Evolutionary conservation across 2,329 filamentous ascomycete genomes (phyloP).

Genomic region (Dichotomopilus funicola): DNA sequence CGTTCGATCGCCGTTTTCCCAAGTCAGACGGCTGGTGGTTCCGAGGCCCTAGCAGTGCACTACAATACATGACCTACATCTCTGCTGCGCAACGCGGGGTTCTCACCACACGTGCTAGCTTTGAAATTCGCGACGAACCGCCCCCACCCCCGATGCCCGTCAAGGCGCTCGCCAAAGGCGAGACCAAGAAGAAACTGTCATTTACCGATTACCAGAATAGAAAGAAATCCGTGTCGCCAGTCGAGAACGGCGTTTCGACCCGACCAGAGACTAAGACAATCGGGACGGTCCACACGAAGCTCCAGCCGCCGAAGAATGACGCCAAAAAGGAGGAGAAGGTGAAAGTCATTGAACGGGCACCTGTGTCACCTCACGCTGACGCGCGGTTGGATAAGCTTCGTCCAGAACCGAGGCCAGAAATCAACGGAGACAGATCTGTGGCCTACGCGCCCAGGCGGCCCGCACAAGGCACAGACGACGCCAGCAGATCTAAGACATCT

Average conservation of each 20-base stretch:
- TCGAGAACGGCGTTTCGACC: conserved; percentile 23
- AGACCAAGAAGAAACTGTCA: conserved; percentile 49
- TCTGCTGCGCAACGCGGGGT: conserved; percentile 53
- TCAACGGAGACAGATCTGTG: conserved; percentile 29
- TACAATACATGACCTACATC: conserved; percentile 53
- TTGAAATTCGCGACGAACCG: conserved; percentile 50
- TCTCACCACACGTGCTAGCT: conserved; percentile 50
- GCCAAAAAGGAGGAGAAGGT: conserved; percentile 15
- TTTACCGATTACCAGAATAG: conserved; percentile 54
- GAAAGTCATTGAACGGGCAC: conserved; percentile 18
- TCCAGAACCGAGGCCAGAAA: conserved; percentile 26
- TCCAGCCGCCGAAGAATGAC: conserved; percentile 15
- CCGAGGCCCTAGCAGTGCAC: conserved; percentile 33
- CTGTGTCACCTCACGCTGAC: conserved; percentile 22
- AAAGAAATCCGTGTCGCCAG: conserved; percentile 34
- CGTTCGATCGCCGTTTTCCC: conserved; percentile 42
- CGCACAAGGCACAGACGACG: conserved; percentile 15
- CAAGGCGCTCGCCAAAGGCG: conserved; percentile 36
- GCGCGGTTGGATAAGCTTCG: conserved; percentile 28
- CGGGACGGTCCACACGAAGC: conserved; percentile 13
- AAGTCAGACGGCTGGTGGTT: conserved; percentile 38
- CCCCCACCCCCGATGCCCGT: conserved; percentile 25
- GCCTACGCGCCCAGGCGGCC: neutral
- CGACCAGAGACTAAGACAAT: conserved; percentile 21
- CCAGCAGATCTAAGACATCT: conserved; percentile 24